Conservation (phyloP, 129 eudicot species). For the Apium graveolens region DNA sequence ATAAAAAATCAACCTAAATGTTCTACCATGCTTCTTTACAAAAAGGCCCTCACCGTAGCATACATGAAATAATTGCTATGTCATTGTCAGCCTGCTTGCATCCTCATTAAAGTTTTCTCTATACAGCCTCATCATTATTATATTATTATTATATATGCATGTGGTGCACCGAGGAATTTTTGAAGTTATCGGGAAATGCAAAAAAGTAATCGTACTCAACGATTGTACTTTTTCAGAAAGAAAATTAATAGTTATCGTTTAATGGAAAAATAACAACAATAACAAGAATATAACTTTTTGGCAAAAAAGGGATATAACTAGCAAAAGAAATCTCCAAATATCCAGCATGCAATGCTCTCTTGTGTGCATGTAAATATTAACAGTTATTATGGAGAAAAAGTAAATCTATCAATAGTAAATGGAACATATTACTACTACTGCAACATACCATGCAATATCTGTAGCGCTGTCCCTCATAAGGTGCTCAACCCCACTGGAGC, state of each 20-base stretch:
- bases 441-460: conserved; percentile 38
- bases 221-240: background rate
- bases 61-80: background rate
- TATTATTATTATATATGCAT: background rate
- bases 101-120: background rate
- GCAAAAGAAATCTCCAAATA: background rate
- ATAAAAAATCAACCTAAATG: background rate
- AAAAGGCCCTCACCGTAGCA: background rate
- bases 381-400: background rate
- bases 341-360: background rate
- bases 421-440: background rate
- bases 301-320: too few species aligned
- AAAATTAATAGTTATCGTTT: background rate
- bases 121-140: background rate
- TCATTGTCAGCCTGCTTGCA: background rate
- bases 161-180: background rate
- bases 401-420: background rate
- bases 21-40: background rate
- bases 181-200: background rate
- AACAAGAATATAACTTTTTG: background rate
- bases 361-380: background rate
- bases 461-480: conserved; percentile 31
- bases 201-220: background rate
- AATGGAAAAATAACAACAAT: background rate
- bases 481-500: conserved; percentile 42